These are phyloP conservation scores for Calocera cornea DNA, from an alignment of 768 basidiomycete genomes.

Conservation along the genomic window DNA sequence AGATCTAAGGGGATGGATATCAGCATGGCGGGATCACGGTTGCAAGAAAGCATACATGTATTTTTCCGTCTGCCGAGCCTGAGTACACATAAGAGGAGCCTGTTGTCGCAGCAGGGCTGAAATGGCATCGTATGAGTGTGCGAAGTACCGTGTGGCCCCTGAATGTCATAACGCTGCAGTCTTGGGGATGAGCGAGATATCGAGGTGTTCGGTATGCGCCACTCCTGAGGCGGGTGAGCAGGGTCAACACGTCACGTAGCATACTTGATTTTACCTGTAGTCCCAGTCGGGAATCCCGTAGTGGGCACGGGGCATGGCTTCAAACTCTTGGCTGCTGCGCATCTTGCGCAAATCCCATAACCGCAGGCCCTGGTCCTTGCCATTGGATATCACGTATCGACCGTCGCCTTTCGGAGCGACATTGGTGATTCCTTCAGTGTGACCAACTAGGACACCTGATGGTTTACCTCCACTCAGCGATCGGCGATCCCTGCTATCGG, in stretches of 20 bases:
- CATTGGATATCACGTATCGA: conserved; percentile 87
- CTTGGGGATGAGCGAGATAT: conserved; percentile 57
- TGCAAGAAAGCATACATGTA: conserved; percentile 47
- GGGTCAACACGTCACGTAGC: background rate
- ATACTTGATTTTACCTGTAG: conserved; percentile 50
- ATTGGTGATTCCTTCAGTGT: conserved; percentile 90
- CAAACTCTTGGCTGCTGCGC: conserved; percentile 58
- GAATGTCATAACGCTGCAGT: conserved; percentile 93
- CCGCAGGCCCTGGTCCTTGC: conserved; percentile 85
- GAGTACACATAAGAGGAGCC: conserved; percentile 90
- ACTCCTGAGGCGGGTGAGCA: conserved; percentile 31
- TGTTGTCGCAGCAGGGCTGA: conserved; percentile 85
- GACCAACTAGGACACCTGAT: conserved; percentile 85
- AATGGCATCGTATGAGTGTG: conserved; percentile 92
- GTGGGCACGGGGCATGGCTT: conserved; percentile 32
- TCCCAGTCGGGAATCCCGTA: conserved; percentile 58
- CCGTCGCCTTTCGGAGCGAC: conserved; percentile 95
- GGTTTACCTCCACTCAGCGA: conserved; percentile 49
- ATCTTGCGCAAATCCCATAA: conserved; percentile 93
- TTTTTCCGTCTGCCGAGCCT: conserved; percentile 70
- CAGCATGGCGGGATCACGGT: conserved; percentile 6
- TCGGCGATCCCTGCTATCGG: conserved; percentile 35
- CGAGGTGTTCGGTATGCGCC: conserved; percentile 52
- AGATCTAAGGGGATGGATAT: conserved; percentile 46
- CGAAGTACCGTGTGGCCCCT: conserved; percentile 79